Conservation (phyloP, 1,139 yeast genomes). For the Hansenula sp. region DNA sequence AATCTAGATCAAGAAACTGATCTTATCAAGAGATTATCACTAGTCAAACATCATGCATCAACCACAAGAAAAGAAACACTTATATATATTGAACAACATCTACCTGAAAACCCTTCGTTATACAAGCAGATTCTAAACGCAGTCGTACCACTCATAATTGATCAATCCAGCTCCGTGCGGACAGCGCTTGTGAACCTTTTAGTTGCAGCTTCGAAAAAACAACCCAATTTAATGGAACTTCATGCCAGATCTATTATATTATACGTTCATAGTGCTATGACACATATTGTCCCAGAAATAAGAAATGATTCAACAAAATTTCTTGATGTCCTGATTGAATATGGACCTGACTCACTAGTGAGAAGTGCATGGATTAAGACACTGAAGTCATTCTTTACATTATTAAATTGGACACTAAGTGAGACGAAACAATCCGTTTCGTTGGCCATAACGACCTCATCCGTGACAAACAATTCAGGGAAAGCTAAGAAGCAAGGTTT, state of each 20-base stretch:
- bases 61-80: constrained; percentile 74
- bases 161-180: constrained; percentile 62
- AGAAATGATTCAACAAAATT: constrained; percentile 62
- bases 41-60: constrained; percentile 75
- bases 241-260: constrained; percentile 65
- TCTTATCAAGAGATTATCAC: constrained; percentile 53
- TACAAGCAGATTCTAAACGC: constrained; percentile 56
- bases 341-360: constrained; percentile 44
- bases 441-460: constrained; percentile 42
- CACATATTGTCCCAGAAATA: constrained; percentile 71
- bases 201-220: constrained; percentile 42
- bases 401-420: constrained; percentile 57
- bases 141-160: constrained; percentile 55
- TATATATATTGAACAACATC: constrained; percentile 39
- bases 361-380: constrained; percentile 57
- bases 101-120: constrained; percentile 46
- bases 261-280: constrained; percentile 90
- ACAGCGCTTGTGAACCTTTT: constrained; percentile 51
- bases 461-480: constrained; percentile 34
- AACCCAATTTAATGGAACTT: constrained; percentile 55
- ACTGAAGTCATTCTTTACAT: constrained; percentile 48
- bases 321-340: constrained; percentile 47
- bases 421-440: constrained; percentile 40
- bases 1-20: constrained; percentile 36
- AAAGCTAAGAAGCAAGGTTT: constrained; percentile 24